Evolutionary conservation across 352 stramenopile genomes (phyloP).

Genomic region (Pythium scleroteichum): DNA sequence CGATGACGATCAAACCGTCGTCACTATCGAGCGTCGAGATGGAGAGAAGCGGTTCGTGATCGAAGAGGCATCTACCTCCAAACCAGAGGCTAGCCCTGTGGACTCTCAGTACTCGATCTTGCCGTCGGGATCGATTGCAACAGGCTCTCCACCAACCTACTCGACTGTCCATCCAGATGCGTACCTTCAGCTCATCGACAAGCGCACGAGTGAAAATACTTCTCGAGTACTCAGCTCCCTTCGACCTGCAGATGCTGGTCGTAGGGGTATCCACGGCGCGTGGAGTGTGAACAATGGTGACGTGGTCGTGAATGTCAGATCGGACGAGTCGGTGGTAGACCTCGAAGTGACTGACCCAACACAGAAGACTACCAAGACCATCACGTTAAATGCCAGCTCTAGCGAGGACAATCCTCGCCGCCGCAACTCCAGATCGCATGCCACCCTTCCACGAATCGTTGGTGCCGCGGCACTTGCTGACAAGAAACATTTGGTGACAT

Average conservation of each 20-base stretch:
- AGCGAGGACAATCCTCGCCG: not conserved
- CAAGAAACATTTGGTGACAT: slow-evolving; percentile 47
- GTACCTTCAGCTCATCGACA: slow-evolving; percentile 40
- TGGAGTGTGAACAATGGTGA: slow-evolving; percentile 26
- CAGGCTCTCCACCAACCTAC: slow-evolving; percentile 2
- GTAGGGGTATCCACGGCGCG: slow-evolving; percentile 31
- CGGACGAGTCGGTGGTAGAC: slow-evolving; percentile 19
- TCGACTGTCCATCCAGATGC: slow-evolving; percentile 50
- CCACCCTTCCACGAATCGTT: slow-evolving; percentile 39
- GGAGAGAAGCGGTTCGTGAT: slow-evolving; percentile 35
- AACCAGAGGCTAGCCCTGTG: not conserved
- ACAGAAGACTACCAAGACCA: slow-evolving; percentile 37
- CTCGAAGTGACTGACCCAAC: slow-evolving; percentile 27
- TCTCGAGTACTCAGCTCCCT: slow-evolving; percentile 15
- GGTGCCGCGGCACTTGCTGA: slow-evolving; percentile 33
- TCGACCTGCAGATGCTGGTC: slow-evolving; percentile 19
- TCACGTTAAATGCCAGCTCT: slow-evolving; percentile 30
- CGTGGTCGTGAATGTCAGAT: slow-evolving; percentile 23
- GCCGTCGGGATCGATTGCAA: slow-evolving; percentile 15
- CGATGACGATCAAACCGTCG: slow-evolving; percentile 34
- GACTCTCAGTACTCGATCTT: slow-evolving; percentile 40
- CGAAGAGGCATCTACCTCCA: slow-evolving; percentile 26
- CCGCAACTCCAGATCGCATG: slow-evolving; percentile 1
- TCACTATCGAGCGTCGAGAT: slow-evolving; percentile 30
- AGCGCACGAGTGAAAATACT: not conserved